These are phyloP conservation scores for Sordariomycetes sp. DNA, from an alignment of 2,329 filamentous ascomycete genomes.

Conservation along the genomic window DNA sequence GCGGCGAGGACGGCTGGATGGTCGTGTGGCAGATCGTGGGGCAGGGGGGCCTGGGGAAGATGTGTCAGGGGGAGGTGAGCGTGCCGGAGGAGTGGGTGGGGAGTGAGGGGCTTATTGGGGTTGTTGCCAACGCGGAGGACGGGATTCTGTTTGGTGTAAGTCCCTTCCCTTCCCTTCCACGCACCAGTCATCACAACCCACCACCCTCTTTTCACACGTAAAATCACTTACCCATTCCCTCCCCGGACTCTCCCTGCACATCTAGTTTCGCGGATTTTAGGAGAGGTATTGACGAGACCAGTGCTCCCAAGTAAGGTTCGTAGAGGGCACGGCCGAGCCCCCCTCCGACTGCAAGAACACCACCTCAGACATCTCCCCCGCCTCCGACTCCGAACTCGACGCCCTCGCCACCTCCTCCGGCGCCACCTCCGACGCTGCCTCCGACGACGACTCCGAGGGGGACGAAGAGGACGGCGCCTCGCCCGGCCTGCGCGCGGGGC, in stretches of 20 bases:
- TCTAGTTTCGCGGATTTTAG: too few species aligned
- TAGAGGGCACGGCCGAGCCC: slow-evolving; percentile 24
- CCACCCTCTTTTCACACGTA: too few species aligned
- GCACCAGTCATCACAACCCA: too few species aligned
- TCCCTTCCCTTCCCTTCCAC: slow-evolving; percentile 3
- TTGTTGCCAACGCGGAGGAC: slow-evolving; percentile 41
- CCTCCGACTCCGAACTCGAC: slow-evolving; percentile 19
- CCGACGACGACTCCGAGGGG: not conserved
- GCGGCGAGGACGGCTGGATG: slow-evolving; percentile 38
- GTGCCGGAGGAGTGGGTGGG: slow-evolving; percentile 40
- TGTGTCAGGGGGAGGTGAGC: slow-evolving; percentile 38
- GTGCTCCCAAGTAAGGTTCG: slow-evolving; percentile 47
- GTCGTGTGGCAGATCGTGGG: slow-evolving; percentile 40
- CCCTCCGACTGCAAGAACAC: slow-evolving; percentile 24
- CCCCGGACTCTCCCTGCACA: too few species aligned
- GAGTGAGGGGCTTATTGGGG: slow-evolving; percentile 40
- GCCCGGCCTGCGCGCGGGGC: not conserved
- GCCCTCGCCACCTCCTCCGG: slow-evolving; percentile 14
- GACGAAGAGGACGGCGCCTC: not conserved
- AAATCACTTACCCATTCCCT: too few species aligned
- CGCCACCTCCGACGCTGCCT: not conserved
- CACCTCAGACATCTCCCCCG: slow-evolving; percentile 16
- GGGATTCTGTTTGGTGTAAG: slow-evolving; percentile 46
- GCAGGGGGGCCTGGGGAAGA: slow-evolving; percentile 43
- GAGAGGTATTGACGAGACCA: slow-evolving; percentile 14